phyloP scores from a whole-genome alignment of 2,329 filamentous ascomycete species.

The Ophiostoma sp. region DNA sequence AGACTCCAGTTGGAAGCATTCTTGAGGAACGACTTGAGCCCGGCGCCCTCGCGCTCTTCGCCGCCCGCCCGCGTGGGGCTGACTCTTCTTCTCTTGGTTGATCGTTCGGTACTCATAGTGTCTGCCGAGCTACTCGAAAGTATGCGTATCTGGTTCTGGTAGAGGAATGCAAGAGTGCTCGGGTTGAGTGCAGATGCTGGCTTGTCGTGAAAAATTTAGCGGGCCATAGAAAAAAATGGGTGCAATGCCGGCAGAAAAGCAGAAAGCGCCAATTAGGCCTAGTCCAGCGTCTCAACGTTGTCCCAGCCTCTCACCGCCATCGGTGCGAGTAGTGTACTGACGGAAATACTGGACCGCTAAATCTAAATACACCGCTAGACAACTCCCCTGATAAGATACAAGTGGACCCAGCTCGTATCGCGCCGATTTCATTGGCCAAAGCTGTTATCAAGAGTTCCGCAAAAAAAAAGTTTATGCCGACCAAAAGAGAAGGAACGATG shows the following conservation, averaged over 20 bases:
- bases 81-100: conserved; percentile 54
- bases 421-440: not conserved
- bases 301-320: not conserved
- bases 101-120: conserved; percentile 37
- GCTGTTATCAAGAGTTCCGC: conserved; percentile 21
- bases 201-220: conserved; percentile 19
- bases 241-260: conserved; percentile 18
- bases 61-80: conserved; percentile 48
- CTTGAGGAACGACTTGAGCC: conserved; percentile 62
- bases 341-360: not conserved
- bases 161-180: not conserved
- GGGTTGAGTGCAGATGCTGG: not conserved
- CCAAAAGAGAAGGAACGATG: conserved; percentile 17
- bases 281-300: not conserved
- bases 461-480: conserved; percentile 17
- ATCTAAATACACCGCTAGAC: not conserved
- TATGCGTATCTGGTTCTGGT: not conserved
- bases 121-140: conserved; percentile 6
- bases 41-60: conserved; percentile 34
- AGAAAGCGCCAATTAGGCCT: conserved; percentile 24
- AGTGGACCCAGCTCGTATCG: conserved; percentile 11
- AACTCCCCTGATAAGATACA: not conserved
- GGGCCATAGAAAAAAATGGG: conserved; percentile 19
- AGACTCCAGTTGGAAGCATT: conserved; percentile 80
- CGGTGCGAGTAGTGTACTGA: not conserved